phyloP scores from a whole-genome alignment of 2,329 filamentous ascomycete genomes.

The Daldinia sp. region DNA sequence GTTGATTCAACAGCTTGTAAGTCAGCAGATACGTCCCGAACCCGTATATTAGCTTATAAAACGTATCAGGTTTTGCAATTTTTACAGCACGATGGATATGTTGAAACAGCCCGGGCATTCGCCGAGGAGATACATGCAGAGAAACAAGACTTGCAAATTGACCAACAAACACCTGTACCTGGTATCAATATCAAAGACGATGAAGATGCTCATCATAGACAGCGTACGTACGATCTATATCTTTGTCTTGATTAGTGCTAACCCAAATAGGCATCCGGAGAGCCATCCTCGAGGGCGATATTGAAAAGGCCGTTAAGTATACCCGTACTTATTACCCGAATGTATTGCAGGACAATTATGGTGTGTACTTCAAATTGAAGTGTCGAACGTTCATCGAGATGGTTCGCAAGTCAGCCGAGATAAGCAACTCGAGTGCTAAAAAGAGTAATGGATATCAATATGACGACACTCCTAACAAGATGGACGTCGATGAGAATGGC shows the following conservation, averaged over 20 bases:
- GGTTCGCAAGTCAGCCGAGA: conserved; percentile 77
- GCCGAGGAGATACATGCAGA: conserved; percentile 80
- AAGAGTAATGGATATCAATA: conserved; percentile 51
- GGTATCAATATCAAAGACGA: conserved; percentile 79
- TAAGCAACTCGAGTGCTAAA: conserved; percentile 59
- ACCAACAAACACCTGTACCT: conserved; percentile 59
- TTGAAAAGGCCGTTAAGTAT: conserved; percentile 86
- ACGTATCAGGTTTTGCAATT: conserved; percentile 75
- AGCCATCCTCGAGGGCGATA: conserved; percentile 89
- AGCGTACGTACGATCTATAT: conserved; percentile 68
- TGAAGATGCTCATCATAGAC: conserved; percentile 83
- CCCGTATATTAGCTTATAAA: conserved; percentile 21
- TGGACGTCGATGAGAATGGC: conserved; percentile 54
- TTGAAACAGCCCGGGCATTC: conserved; percentile 91
- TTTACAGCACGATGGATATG: conserved; percentile 91
- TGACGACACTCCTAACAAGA: conserved; percentile 65
- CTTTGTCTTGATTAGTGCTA: conserved; percentile 6
- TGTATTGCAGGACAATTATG: conserved; percentile 80
- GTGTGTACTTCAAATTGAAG: conserved; percentile 86
- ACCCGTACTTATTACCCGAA: conserved; percentile 81
- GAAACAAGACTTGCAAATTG: conserved; percentile 71
- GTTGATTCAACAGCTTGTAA: conserved; percentile 81
- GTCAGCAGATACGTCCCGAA: conserved; percentile 25
- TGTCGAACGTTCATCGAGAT: conserved; percentile 97
- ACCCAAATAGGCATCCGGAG: conserved; percentile 76